A percentile compares a stretch with the other conserved stretches of the same genome.
These are phyloP conservation scores for Discostella pseudostelligera DNA, from an alignment of 108 stramenopile genomes.

Conservation along the genomic window DNA sequence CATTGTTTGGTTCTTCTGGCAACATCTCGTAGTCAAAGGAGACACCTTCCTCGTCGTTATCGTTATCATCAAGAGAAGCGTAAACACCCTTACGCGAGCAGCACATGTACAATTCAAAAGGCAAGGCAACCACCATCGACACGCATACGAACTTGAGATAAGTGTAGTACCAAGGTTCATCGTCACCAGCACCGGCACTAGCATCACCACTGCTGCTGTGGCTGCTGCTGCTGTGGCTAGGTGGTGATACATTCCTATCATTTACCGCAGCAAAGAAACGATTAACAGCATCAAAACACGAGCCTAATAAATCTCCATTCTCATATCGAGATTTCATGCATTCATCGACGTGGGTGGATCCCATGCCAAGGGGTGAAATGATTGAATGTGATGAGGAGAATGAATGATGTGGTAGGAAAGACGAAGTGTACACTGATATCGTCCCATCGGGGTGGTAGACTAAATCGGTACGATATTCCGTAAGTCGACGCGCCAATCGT, in stretches of 20 bases:
- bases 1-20: neutral
- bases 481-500: constrained; percentile 41
- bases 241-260: neutral
- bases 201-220: too few relatives aligned
- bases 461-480: constrained; percentile 28
- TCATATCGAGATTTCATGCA: constrained; percentile 22
- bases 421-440: constrained; percentile 14
- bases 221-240: neutral
- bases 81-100: too few relatives aligned
- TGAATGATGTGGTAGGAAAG: neutral
- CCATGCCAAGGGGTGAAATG: constrained; percentile 8
- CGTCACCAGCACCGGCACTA: neutral
- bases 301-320: constrained; percentile 18
- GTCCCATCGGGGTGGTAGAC: constrained; percentile 30
- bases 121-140: neutral
- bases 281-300: constrained; percentile 14
- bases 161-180: neutral
- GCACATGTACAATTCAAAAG: too few relatives aligned
- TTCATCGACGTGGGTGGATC: constrained; percentile 10
- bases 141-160: too few relatives aligned
- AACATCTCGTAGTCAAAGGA: constrained; percentile 6
- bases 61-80: neutral
- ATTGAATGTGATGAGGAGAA: neutral
- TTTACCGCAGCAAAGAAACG: constrained; percentile 4
- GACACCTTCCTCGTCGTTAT: constrained; percentile 6